Evolutionary conservation across 805 yeast genomes (phyloP), one percentile per base, ranked within the genome.

Genomic region (Starmerella apicola): DNA sequence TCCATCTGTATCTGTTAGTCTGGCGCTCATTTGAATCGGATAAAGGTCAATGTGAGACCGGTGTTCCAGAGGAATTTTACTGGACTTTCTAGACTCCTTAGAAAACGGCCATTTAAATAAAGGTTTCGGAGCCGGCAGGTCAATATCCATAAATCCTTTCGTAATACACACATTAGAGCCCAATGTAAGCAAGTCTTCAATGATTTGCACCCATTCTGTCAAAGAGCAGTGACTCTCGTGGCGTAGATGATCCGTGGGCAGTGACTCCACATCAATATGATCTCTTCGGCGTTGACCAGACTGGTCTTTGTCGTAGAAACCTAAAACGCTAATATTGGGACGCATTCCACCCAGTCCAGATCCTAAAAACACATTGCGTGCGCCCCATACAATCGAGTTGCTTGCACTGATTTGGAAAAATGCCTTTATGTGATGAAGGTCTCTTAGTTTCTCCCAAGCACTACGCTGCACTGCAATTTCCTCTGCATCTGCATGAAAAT

Each of bases 261-360:
- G 58, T 3, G 57, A 49, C 19, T 66, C 67, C n/a, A 64, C 54
- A 26, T 63, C 61, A 12, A 65, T 44, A 3, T 49, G 46, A 32
- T 54, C 50, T 4, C 26, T 5, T 2, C 50, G 46, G 18, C 36
- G 42, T 27, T 47, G 51, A 12, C 52, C 51, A 15, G 39, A 23
- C 19, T 46, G 37, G 5, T 28, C 21, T 44, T 78, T 65, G 54
- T 88, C 94, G 51, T 78, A 82, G 53, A 85, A 85, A 0, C 97
- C 97, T 24, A 91, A 45, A 0, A 91, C 93, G 0, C 95, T 83
- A 38, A 91, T 86, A 55, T 91, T 91, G 2, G 98, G 98, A 52
- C 74, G 79, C 98, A 91, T 91, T 10, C 95, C 96, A 6, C 99
- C 99, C n/a, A 91, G 65, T 0, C 99, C 99, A 3, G 94, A 81